Base-by-base conservation (phyloP, 352 stramenopile species). In the Phytophthora aleatoria region DNA sequence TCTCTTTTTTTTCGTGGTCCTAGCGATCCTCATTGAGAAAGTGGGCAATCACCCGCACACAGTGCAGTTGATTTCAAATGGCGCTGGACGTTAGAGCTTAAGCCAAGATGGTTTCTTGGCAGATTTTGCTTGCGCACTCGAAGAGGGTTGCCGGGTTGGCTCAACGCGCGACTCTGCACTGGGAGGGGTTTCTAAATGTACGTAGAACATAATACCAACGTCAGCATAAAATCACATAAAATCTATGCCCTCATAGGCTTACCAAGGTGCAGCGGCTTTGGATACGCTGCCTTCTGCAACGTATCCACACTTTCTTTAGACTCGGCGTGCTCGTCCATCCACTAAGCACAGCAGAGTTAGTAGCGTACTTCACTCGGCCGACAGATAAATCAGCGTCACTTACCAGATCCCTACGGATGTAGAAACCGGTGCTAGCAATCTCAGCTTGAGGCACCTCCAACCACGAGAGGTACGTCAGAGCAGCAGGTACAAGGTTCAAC, bases 401-500 rank as follows among this genome's bases (percentile, higher is more conserved):
- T 68, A 92, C 85, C 67, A 94, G 49, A 2, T 91, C 79, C 35
- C 62, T 61, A 28, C 81, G 72, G 15, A 94, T 70, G 55, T 94
- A 92, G 35, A 75, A 89, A 8, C 81, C 82, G 15, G 71, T 50
- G 16, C 51, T 39, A 5, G 47, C 13, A 8, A 49, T 50, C 13
- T 74, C 65, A 8, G 56, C 6, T 42, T 72, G 28, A 57, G 71
- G 58, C 11, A 42, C n/a, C 36, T 78, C 69, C 16, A 75, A 55
- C 88, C 88, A 96, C 28, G 81, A 91, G 1, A 96, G 69, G 60
- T 95, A 95, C 53, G 69, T 73, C 42, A 92, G 69, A 11, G 86
- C 87, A 30, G 88, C 88, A 49, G 88, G 88, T 24, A 95, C 83
- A 26, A 96, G 76, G 31, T 84, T 83, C 15, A 93, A 70, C 6